A percentile compares a stretch with the other conserved stretches of the same genome.
These are phyloP conservation scores for Miscanthus sacchariflorus DNA, from an alignment of 202 grass and related monocot genomes.

Conservation along the genomic window DNA sequence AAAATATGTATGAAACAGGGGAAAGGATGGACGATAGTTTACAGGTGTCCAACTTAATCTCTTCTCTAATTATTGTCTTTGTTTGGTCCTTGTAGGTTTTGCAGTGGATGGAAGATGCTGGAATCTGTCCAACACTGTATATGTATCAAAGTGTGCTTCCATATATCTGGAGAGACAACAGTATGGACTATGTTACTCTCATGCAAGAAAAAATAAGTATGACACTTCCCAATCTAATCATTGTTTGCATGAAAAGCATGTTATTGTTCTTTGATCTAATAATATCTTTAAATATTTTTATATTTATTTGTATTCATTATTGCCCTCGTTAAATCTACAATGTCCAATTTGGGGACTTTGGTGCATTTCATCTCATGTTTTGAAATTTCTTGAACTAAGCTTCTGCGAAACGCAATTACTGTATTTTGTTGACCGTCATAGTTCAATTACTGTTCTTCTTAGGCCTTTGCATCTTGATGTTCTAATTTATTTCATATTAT, in stretches of 20 bases:
- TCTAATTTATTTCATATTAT: slow-evolving; percentile 13
- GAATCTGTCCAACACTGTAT: slow-evolving; percentile 67
- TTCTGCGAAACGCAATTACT: not conserved
- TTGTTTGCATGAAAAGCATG: slow-evolving; percentile 6
- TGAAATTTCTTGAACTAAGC: slow-evolving; percentile 11
- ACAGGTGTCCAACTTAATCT: slow-evolving; percentile 16
- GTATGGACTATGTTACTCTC: slow-evolving; percentile 68
- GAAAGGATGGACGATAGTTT: slow-evolving; percentile 5
- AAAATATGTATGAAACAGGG: slow-evolving; percentile 17
- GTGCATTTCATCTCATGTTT: not conserved
- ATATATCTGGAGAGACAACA: slow-evolving; percentile 84
- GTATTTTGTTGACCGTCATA: slow-evolving; percentile 14
- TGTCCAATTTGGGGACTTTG: not conserved
- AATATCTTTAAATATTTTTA: slow-evolving; percentile 18
- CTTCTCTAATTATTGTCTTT: slow-evolving; percentile 28
- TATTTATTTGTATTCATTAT: slow-evolving; percentile 24
- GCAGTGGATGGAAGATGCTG: slow-evolving; percentile 96
- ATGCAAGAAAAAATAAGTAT: slow-evolving; percentile 90
- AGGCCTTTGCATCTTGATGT: slow-evolving; percentile 9
- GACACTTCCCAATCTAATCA: slow-evolving; percentile 26
- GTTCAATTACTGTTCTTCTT: slow-evolving; percentile 30
- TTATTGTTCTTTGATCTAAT: slow-evolving; percentile 21
- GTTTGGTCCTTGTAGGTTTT: slow-evolving; percentile 67
- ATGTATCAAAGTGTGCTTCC: slow-evolving; percentile 84
- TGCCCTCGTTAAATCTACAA: slow-evolving; percentile 5